Evolutionary conservation across 2,329 filamentous ascomycete species (phyloP).

Genomic region (Xylariaceae sp.): DNA sequence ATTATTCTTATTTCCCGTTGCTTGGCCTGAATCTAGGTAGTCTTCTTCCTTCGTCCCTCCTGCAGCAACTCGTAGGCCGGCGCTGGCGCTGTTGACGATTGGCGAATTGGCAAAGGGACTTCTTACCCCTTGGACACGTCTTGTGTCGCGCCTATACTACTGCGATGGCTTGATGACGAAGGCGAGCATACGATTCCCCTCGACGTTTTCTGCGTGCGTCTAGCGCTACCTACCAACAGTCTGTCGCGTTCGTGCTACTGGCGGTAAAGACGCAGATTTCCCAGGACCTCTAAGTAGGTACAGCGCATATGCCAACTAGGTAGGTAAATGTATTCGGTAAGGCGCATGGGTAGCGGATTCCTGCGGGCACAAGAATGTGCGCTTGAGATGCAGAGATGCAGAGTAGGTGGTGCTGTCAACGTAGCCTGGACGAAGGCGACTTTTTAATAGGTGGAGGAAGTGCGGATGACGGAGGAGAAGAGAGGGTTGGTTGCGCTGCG

Average conservation of each 20-base stretch:
- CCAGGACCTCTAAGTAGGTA: neutral
- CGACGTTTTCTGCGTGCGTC: neutral
- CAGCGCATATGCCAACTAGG: neutral
- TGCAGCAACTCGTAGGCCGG: neutral
- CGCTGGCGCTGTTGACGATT: neutral
- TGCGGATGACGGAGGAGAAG: neutral
- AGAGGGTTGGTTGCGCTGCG: neutral
- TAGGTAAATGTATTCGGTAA: neutral
- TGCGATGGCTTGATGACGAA: neutral
- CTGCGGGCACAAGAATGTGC: neutral
- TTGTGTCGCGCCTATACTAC: neutral
- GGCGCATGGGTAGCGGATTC: neutral
- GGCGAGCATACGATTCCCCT: neutral
- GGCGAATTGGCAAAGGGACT: conserved; percentile 1
- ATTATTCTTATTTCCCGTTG: no score
- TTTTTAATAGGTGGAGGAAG: neutral
- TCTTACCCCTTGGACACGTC: conserved; percentile 2
- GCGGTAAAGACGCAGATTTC: neutral
- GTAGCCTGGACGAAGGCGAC: neutral
- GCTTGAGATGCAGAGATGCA: neutral
- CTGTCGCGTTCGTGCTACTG: neutral
- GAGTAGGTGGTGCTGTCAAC: neutral
- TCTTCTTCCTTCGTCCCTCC: neutral
- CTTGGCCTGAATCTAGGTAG: no score
- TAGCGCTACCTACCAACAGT: neutral